Conservation (phyloP, 805 yeast genomes). For the Candida saitoana region DNA sequence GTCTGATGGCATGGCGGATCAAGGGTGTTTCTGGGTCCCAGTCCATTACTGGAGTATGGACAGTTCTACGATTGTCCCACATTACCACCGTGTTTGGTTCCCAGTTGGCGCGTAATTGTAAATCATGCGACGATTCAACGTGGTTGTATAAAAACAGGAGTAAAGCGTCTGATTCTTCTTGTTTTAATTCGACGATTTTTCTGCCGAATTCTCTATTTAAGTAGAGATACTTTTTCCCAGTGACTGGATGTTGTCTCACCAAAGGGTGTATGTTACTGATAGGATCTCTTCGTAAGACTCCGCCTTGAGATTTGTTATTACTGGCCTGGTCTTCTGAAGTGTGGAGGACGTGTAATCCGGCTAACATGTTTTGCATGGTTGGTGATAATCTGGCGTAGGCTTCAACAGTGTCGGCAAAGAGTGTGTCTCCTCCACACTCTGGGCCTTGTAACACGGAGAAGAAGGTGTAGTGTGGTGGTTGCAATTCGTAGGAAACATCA, state of each 20-base stretch:
- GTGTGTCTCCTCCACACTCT: constrained; percentile 34
- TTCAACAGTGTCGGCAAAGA: constrained; percentile 35
- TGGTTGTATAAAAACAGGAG: constrained; percentile 29
- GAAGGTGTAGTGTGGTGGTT: constrained; percentile 32
- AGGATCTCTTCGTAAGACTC: constrained; percentile 29
- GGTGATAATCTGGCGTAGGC: constrained; percentile 35
- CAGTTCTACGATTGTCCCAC: constrained; percentile 33
- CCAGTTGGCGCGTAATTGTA: constrained; percentile 36
- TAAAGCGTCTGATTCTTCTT: constrained; percentile 30
- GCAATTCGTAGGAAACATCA: constrained; percentile 33
- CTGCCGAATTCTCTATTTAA: constrained; percentile 33
- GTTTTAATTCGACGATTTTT: constrained; percentile 31
- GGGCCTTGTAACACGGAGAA: constrained; percentile 35
- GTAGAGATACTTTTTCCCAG: constrained; percentile 27
- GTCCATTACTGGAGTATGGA: constrained; percentile 34
- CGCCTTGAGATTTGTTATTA: constrained; percentile 26
- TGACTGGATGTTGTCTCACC: constrained; percentile 33
- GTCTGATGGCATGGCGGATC: constrained; percentile 33
- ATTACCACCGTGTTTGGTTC: constrained; percentile 33
- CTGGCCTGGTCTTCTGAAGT: constrained; percentile 30
- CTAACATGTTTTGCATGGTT: constrained; percentile 27
- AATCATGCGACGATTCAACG: constrained; percentile 30
- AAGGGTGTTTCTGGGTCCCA: constrained; percentile 27
- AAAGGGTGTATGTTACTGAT: constrained; percentile 34
- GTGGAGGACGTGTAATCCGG: constrained; percentile 32